Evolutionary conservation across 2,329 filamentous ascomycete species (phyloP).

Genomic region (Penicillium aurantiogriseum): DNA sequence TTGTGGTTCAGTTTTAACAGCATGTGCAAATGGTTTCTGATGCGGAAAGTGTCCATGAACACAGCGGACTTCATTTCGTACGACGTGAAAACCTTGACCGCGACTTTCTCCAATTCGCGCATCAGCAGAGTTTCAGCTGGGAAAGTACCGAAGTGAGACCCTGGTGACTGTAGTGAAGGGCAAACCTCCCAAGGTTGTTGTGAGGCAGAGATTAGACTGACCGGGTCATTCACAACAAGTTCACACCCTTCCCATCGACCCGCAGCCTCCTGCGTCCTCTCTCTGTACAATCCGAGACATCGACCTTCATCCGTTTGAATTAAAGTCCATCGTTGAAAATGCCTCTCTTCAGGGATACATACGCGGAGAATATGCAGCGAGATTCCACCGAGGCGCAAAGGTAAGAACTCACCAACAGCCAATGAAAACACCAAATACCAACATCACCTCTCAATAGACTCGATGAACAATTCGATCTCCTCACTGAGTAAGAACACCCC

Average conservation of each 20-base stretch:
- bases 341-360: background rate
- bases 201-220: background rate
- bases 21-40: background rate
- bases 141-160: background rate
- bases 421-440: background rate
- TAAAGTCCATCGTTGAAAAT: background rate
- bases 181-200: background rate
- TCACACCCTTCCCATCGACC: background rate
- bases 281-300: background rate
- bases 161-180: background rate
- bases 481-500: background rate
- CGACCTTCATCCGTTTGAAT: background rate
- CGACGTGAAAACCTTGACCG: background rate
- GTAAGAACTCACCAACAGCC: background rate
- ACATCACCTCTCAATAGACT: background rate
- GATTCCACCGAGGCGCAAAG: slow-evolving; percentile 8
- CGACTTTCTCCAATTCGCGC: background rate
- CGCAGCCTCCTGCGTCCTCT: background rate
- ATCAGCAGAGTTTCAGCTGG: background rate
- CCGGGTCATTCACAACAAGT: background rate
- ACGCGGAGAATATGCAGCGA: slow-evolving; percentile 9
- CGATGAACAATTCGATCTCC: slow-evolving; percentile 3
- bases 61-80: background rate
- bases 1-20: background rate
- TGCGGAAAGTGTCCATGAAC: background rate